Percentiles rank a stretch among this genome's conserved stretches.
phyloP scores from a whole-genome alignment of 192 early-diverging fungal species.

The Dissophora ornata region DNA sequence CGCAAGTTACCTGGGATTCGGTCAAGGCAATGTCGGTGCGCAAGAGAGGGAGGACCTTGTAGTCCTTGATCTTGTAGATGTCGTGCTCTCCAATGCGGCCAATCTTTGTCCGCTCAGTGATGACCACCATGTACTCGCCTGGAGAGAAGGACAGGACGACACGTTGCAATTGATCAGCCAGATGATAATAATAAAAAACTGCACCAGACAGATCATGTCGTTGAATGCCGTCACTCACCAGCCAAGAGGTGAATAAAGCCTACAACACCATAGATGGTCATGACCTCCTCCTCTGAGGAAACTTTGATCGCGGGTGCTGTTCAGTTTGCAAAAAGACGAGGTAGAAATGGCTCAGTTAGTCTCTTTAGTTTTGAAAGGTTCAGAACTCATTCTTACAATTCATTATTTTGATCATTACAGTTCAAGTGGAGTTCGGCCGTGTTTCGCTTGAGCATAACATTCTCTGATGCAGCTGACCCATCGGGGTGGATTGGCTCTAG shows the following conservation, averaged over 20 bases:
- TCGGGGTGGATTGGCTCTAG: slow-evolving; percentile 66
- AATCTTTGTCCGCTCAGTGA: slow-evolving; percentile 73
- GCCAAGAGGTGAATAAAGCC: slow-evolving; percentile 77
- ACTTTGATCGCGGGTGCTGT: slow-evolving; percentile 49
- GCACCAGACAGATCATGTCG: no score
- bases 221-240: slow-evolving; percentile 58
- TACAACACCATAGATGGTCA: slow-evolving; percentile 75
- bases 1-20: slow-evolving; percentile 56
- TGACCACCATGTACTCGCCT: slow-evolving; percentile 84
- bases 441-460: slow-evolving; percentile 69
- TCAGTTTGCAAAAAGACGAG: no score
- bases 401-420: no score
- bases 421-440: slow-evolving; percentile 61
- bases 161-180: background rate
- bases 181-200: background rate
- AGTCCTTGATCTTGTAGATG: slow-evolving; percentile 72
- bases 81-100: slow-evolving; percentile 69
- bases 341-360: no score
- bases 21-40: slow-evolving; percentile 49
- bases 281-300: slow-evolving; percentile 64
- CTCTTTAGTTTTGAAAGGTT: no score
- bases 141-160: background rate
- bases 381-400: no score
- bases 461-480: slow-evolving; percentile 60
- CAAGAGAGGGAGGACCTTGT: slow-evolving; percentile 65